A percentile compares a stretch with the other conserved stretches of the same genome.
phyloP scores from a whole-genome alignment of 1,284 basidiomycete genomes.

The Marasmius oreades region DNA sequence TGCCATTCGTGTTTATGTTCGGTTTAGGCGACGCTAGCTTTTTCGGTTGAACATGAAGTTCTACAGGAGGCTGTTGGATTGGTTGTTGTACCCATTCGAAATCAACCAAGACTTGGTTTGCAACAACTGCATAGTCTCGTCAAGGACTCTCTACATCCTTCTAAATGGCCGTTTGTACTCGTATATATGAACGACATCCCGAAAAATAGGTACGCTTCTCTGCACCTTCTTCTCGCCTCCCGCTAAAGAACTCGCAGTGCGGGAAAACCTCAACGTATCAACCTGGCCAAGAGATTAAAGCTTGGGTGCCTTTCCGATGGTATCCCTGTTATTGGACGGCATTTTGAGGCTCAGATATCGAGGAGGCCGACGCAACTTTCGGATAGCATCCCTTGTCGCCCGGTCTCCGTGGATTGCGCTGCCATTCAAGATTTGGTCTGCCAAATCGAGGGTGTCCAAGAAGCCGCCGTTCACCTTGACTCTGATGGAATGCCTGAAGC shows the following conservation, averaged over 20 bases:
- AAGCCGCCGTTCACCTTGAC: conserved; percentile 38
- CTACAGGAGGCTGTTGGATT: conserved; percentile 16
- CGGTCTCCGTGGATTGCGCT: conserved; percentile 27
- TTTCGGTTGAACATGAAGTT: conserved; percentile 16
- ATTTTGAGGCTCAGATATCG: conserved; percentile 36
- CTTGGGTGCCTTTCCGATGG: conserved; percentile 33
- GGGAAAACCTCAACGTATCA: conserved; percentile 42
- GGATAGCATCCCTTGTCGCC: conserved; percentile 32
- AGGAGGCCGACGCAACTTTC: conserved; percentile 28
- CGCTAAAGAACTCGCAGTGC: conserved; percentile 21
- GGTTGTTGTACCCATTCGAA: conserved; percentile 9
- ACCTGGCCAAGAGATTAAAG: conserved; percentile 35
- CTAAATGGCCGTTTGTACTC: conserved; percentile 19
- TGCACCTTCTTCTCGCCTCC: background rate
- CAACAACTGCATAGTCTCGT: conserved; percentile 37
- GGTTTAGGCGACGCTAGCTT: conserved; percentile 12
- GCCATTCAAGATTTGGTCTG: conserved; percentile 43
- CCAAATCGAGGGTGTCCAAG: conserved; percentile 39
- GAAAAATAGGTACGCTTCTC: conserved; percentile 9
- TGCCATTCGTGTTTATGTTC: background rate
- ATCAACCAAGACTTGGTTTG: conserved; percentile 6
- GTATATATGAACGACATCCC: conserved; percentile 17
- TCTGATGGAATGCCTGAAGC: conserved; percentile 33
- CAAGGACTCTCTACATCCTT: conserved; percentile 39
- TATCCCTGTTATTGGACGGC: conserved; percentile 30